Conservation (phyloP, 805 yeast species). For the Kregervanrija fluxuum region DNA sequence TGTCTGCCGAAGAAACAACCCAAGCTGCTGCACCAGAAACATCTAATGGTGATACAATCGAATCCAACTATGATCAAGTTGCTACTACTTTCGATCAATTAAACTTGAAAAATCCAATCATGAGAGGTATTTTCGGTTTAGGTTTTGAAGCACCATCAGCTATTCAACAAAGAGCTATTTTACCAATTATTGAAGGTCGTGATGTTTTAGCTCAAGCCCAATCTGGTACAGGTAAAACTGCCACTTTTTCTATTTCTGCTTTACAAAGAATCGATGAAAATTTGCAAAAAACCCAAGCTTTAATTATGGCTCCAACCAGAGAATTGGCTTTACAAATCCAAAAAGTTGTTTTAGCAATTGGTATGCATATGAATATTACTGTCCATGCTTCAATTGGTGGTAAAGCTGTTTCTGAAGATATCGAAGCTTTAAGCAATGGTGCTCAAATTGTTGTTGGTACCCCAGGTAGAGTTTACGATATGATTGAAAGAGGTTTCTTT, state of each 20-base stretch:
- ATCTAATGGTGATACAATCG: constrained; percentile 50
- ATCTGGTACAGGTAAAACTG: constrained; percentile 99
- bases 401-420: constrained; percentile 73
- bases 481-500: constrained; percentile 78
- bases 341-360: constrained; percentile 78
- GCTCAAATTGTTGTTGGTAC: constrained; percentile 94
- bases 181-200: constrained; percentile 89
- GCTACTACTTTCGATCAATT: constrained; percentile 68
- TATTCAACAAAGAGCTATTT: constrained; percentile 94
- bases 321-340: constrained; percentile 93
- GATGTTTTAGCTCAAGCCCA: constrained; percentile 99
- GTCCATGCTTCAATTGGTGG: constrained; percentile 96
- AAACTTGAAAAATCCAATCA: constrained; percentile 64
- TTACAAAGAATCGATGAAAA: constrained; percentile 76
- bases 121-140: constrained; percentile 75
- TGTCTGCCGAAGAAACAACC: constrained; percentile 46
- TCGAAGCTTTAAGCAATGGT: constrained; percentile 64
- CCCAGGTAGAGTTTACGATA: constrained; percentile 91
- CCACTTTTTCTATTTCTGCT: constrained; percentile 93
- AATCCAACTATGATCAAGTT: constrained; percentile 94
- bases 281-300: constrained; percentile 73
- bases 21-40: constrained; percentile 6
- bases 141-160: constrained; percentile 97
- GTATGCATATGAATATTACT: constrained; percentile 78
- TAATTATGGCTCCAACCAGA: constrained; percentile 91